Evolutionary conservation across 2,329 filamentous ascomycete genomes (phyloP).

Genomic region (Xylaria sp.): DNA sequence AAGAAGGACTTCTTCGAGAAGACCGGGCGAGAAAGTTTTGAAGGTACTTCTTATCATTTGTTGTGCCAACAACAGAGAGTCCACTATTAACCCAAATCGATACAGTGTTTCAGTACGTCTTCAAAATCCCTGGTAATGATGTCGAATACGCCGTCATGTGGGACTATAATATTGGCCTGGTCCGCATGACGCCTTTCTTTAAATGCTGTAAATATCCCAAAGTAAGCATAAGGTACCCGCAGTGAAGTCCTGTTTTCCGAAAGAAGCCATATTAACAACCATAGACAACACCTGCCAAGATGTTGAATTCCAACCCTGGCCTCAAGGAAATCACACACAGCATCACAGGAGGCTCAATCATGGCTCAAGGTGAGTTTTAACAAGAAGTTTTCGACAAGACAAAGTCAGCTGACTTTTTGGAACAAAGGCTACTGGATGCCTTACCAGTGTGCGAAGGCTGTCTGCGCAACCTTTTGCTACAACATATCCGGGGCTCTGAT

Average conservation of each 20-base stretch:
- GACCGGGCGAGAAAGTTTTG: constrained; percentile 87
- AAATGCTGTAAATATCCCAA: constrained; percentile 90
- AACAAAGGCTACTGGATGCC: constrained; percentile 93
- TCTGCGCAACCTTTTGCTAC: constrained; percentile 91
- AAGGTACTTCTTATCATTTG: constrained; percentile 67
- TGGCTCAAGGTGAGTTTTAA: constrained; percentile 78
- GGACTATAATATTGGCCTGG: constrained; percentile 95
- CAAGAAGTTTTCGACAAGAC: not conserved
- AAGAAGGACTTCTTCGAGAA: constrained; percentile 90
- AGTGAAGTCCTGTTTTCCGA: not conserved
- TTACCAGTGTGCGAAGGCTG: constrained; percentile 82
- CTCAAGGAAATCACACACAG: constrained; percentile 91
- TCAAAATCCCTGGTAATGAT: constrained; percentile 74
- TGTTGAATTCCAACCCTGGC: constrained; percentile 79
- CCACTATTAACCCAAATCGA: constrained; percentile 37
- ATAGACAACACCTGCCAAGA: constrained; percentile 88
- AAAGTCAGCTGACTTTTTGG: constrained; percentile 17
- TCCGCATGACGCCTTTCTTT: constrained; percentile 94
- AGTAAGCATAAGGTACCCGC: constrained; percentile 59
- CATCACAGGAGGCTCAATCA: constrained; percentile 91
- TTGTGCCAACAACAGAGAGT: not conserved
- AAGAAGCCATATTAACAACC: constrained; percentile 6
- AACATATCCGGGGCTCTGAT: constrained; percentile 85
- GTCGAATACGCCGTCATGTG: constrained; percentile 84
- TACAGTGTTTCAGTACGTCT: constrained; percentile 85